phyloP scores from a whole-genome alignment of 2,329 filamentous ascomycete genomes.

The Dactylellina drechsleri region DNA sequence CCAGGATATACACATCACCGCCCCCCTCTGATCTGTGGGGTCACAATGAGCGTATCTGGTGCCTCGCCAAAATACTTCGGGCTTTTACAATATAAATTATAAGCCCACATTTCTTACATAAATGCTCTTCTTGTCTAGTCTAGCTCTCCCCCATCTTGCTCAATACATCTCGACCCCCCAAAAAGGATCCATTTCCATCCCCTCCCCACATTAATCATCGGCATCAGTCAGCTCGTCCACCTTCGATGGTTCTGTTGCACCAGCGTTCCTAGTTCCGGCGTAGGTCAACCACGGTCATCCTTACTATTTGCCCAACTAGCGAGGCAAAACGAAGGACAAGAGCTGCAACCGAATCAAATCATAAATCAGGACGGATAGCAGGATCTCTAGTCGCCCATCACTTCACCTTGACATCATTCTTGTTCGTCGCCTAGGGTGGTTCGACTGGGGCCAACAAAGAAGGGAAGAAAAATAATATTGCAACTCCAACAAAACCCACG shows the following conservation, averaged over 20 bases:
- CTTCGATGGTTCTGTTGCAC: background rate
- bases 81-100: background rate
- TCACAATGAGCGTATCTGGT: too few relatives aligned
- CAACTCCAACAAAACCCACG: background rate
- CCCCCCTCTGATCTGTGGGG: too few relatives aligned
- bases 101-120: background rate
- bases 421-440: background rate
- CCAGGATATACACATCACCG: constrained; percentile 11
- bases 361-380: background rate
- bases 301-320: constrained; percentile 24
- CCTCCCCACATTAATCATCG: background rate
- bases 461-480: constrained; percentile 1
- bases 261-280: constrained; percentile 27
- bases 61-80: too few relatives aligned
- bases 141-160: background rate
- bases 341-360: constrained; percentile 24
- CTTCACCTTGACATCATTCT: constrained; percentile 54
- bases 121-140: background rate
- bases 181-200: background rate
- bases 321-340: constrained; percentile 33
- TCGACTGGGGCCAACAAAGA: constrained; percentile 23
- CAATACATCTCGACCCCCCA: background rate
- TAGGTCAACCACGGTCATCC: constrained; percentile 34
- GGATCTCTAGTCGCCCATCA: constrained; percentile 24
- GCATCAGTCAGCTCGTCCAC: too few relatives aligned